A percentile compares a stretch with the other conserved stretches of the same genome.
Conservation (phyloP, 1,284 basidiomycete genomes). For the Cryptococcus sp. region DNA sequence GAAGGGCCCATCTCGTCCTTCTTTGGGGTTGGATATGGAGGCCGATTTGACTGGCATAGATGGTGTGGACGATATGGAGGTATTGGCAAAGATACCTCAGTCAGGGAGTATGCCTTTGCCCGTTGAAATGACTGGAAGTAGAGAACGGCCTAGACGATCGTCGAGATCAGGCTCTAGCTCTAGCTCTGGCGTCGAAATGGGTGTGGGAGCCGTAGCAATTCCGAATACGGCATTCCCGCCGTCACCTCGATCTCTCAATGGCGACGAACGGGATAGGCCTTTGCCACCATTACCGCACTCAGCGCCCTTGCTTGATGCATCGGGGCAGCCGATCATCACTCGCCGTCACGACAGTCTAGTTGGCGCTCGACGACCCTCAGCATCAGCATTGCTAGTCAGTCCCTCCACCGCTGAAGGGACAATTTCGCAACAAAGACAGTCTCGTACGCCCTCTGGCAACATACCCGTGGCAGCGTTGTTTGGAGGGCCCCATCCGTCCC, state of each 20-base stretch:
- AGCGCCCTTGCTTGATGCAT: not conserved
- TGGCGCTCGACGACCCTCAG: constrained; percentile 1
- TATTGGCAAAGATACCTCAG: constrained; percentile 21
- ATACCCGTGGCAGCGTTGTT: not conserved
- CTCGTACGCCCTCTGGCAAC: constrained; percentile 14
- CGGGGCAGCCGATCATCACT: constrained; percentile 1
- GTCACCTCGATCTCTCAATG: too few relatives aligned
- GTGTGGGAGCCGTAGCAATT: not conserved
- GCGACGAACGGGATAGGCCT: not conserved
- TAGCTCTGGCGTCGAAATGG: not conserved
- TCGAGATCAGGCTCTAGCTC: not conserved
- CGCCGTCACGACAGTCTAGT: constrained; percentile 12
- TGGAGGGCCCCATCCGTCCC: not conserved
- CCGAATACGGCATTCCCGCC: too few relatives aligned
- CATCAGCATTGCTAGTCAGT: constrained; percentile 28
- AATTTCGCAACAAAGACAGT: constrained; percentile 43
- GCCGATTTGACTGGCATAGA: constrained; percentile 31
- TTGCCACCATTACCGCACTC: not conserved
- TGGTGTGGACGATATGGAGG: constrained; percentile 25
- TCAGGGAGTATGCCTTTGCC: not conserved
- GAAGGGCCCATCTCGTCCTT: constrained; percentile 14
- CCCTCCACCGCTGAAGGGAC: constrained; percentile 38
- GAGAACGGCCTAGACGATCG: not conserved
- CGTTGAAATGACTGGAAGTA: not conserved
- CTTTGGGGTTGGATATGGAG: constrained; percentile 36